Evolutionary conservation across 2,329 filamentous ascomycete species (phyloP), one percentile per base, ranked within the genome.

Genomic region (Monosporascus sp.): DNA sequence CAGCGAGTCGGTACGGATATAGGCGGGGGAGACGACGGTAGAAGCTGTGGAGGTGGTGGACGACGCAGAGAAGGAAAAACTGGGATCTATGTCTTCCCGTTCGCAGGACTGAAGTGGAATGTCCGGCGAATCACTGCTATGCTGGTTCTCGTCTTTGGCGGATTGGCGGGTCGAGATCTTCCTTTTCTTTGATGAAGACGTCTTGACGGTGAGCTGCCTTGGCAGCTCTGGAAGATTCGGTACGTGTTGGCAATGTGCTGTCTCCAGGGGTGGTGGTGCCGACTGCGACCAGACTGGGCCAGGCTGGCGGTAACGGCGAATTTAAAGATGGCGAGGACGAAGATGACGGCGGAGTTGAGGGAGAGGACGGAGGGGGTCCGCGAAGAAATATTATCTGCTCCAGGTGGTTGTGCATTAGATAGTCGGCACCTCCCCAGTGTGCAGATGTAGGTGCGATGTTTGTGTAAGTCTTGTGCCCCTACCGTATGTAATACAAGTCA

Each of bases 171-270:
- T 57, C 54, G 75, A 76, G 65, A 86, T 80, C 80, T 82, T 86
- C 78, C 83, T 79, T 83, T 86, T 87, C 82, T 86, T 87, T 79
- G 75, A 78, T 76, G 82, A 86, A 83, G 83, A 86, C 83, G 83
- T 87, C 72, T 79, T 87, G 83, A 80, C 77, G 70, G 78, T 74
- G 83, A 86, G 83, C 83, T 85, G 82, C 83, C 70, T 70, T 63
- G 65, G 81, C 81, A 84, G 81, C 81, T 84, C 81, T 72, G 65
- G 66, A 60, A 54, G 59, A 63, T 58, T 61, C 48, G 51, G 38
- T 25, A 46, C 17, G 20, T 46, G 14, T 46, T 25, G 11, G 24
- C 7, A 46, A 27, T 46, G 9, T 41, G 38, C 38, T 41, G 5
- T 8, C 38, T 11, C 22, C 50, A 54, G 49, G 54, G 50, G 51